phyloP scores from a whole-genome alignment of 371 early-diverging fungal species.

The Mucor velutinosus region DNA sequence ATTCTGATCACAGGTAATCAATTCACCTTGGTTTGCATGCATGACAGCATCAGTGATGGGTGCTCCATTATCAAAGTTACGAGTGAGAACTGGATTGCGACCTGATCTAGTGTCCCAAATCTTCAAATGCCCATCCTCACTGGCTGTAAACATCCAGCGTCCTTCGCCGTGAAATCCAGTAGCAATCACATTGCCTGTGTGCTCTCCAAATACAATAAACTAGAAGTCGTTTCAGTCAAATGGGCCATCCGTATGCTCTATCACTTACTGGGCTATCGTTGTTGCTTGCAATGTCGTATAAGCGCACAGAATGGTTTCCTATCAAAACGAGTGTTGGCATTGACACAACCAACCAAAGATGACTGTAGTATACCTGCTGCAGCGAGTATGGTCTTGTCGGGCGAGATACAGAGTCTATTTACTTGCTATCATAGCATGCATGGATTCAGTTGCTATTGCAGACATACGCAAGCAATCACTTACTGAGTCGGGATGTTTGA shows the following conservation, averaged over 20 bases:
- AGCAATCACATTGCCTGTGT: conserved; percentile 90
- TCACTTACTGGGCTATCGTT: conserved; percentile 76
- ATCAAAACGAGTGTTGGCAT: background rate
- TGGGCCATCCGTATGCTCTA: too few species aligned
- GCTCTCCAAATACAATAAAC: conserved; percentile 84
- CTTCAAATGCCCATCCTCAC: conserved; percentile 93
- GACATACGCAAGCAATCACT: background rate
- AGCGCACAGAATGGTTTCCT: conserved; percentile 81
- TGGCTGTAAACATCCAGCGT: conserved; percentile 91
- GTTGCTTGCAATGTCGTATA: conserved; percentile 83
- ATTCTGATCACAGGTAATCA: conserved; percentile 93
- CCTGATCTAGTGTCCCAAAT: conserved; percentile 78
- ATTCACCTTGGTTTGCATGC: conserved; percentile 94
- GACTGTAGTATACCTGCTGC: conserved; percentile 75
- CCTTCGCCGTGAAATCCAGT: conserved; percentile 92
- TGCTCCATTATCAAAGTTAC: conserved; percentile 86
- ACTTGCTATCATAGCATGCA: conserved; percentile 70
- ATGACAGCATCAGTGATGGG: conserved; percentile 94
- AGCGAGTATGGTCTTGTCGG: conserved; percentile 91
- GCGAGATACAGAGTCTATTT: conserved; percentile 90
- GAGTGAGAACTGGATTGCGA: conserved; percentile 72
- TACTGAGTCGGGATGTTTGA: conserved; percentile 92
- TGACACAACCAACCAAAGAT: too few species aligned
- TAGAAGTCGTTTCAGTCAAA: conserved; percentile 9
- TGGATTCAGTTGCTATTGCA: background rate